Percentiles rank a stretch among this genome's conserved stretches.
phyloP scores from a whole-genome alignment of 2,329 filamentous ascomycete genomes.

The Beauveria scarabaeidicola region DNA sequence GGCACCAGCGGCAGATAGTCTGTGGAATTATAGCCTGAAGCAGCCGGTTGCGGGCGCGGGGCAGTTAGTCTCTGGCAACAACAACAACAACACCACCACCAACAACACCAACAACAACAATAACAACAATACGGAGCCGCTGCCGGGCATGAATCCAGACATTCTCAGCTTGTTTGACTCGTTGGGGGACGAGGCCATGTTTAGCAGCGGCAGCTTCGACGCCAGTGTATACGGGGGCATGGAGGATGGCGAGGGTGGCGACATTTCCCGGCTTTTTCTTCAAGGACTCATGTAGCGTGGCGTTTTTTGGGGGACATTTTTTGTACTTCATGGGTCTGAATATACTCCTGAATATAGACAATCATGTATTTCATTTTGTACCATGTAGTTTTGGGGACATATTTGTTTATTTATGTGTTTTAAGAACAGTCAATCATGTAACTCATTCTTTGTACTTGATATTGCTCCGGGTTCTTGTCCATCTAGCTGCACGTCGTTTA shows the following conservation, averaged over 20 bases:
- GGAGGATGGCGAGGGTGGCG: slow-evolving; percentile 17
- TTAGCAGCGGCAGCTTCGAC: slow-evolving; percentile 13
- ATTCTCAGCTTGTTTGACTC: slow-evolving; percentile 28
- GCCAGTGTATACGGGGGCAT: slow-evolving; percentile 12
- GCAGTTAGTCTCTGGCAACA: neutral
- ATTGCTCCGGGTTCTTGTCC: no score
- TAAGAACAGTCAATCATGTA: no score
- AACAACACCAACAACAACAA: neutral
- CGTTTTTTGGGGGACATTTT: neutral
- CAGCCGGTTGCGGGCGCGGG: neutral
- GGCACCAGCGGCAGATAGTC: neutral
- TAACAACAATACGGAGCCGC: neutral
- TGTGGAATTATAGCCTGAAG: neutral
- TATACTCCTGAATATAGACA: no score
- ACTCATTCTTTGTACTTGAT: no score
- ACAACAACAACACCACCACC: neutral
- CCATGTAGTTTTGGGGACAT: no score
- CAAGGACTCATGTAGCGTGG: slow-evolving; percentile 8
- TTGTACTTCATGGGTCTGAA: no score
- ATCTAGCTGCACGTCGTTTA: no score
- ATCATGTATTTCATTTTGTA: no score
- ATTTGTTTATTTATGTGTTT: no score
- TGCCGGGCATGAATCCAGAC: slow-evolving; percentile 25
- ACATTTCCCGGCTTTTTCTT: slow-evolving; percentile 21
- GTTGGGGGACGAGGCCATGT: slow-evolving; percentile 23